These are phyloP conservation scores for Colletotrichum tamarilloi DNA, from an alignment of 2,329 filamentous ascomycete genomes.

Conservation along the genomic window DNA sequence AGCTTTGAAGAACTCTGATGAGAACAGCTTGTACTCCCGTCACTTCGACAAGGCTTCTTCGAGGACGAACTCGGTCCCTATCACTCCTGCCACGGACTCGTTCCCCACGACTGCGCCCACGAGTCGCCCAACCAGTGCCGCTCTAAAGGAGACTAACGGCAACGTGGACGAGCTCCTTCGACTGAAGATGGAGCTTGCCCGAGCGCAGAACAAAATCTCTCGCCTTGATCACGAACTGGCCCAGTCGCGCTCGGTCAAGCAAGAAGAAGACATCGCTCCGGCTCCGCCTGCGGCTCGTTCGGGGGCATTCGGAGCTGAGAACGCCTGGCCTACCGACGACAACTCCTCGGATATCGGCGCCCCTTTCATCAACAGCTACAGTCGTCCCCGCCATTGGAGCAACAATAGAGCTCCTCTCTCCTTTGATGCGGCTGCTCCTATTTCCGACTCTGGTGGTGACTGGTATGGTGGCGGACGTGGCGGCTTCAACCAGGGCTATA, in stretches of 20 bases:
- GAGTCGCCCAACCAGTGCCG: slow-evolving; percentile 64
- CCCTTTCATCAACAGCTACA: slow-evolving; percentile 62
- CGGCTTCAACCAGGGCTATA: slow-evolving; percentile 50
- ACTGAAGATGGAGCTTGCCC: slow-evolving; percentile 77
- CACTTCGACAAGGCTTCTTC: slow-evolving; percentile 58
- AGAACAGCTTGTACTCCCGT: slow-evolving; percentile 47
- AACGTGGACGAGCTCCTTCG: slow-evolving; percentile 70
- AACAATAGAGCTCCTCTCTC: slow-evolving; percentile 52
- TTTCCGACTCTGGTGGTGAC: slow-evolving; percentile 48
- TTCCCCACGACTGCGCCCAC: slow-evolving; percentile 60
- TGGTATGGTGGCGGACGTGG: slow-evolving; percentile 61
- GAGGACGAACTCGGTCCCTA: slow-evolving; percentile 69
- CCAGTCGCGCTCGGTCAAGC: slow-evolving; percentile 70
- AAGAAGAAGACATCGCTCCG: slow-evolving; percentile 52
- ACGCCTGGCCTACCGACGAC: slow-evolving; percentile 67
- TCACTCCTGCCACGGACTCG: slow-evolving; percentile 70
- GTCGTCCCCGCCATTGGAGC: slow-evolving; percentile 66
- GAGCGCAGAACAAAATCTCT: slow-evolving; percentile 76
- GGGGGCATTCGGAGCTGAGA: slow-evolving; percentile 46
- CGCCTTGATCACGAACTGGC: slow-evolving; percentile 78
- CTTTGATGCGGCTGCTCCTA: slow-evolving; percentile 47
- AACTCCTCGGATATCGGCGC: slow-evolving; percentile 68
- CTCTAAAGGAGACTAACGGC: slow-evolving; percentile 54
- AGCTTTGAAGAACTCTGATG: slow-evolving; percentile 56
- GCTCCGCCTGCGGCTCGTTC: slow-evolving; percentile 1